Evolutionary conservation across 306 rosid species (phyloP).

Genomic region (Inga laurina): DNA sequence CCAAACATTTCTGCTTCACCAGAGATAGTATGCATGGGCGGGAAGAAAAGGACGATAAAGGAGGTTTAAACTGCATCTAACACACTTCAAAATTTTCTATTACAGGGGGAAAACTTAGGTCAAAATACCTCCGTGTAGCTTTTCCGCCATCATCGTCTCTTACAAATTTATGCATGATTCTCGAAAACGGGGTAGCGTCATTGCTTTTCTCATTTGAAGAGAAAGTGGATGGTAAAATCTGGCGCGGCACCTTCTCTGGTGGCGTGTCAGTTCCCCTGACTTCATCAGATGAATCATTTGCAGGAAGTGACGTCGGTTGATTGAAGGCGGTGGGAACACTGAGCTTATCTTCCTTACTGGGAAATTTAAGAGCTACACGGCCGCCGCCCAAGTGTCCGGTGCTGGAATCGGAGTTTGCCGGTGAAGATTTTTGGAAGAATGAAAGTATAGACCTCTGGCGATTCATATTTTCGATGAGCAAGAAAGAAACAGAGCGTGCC

Average conservation of each 20-base stretch:
- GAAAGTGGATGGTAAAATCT: conserved; percentile 48
- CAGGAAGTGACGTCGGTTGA: conserved; percentile 19
- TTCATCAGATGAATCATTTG: conserved; percentile 39
- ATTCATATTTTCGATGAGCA: conserved; percentile 50
- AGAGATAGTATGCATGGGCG: not conserved
- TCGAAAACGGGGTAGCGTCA: conserved; percentile 62
- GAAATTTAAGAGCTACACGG: conserved; percentile 30
- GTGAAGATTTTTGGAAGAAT: conserved; percentile 63
- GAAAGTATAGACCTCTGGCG: conserved; percentile 85
- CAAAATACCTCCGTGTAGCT: conserved; percentile 48
- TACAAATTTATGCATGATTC: conserved; percentile 82
- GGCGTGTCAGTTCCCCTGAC: conserved; percentile 91
- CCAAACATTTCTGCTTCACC: not conserved
- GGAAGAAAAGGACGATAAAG: no score
- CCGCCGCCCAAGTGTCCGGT: not conserved
- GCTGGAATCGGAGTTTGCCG: conserved; percentile 42
- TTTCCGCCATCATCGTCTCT: conserved; percentile 49
- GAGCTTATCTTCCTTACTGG: conserved; percentile 25
- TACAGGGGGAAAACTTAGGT: not conserved
- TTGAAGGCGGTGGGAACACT: conserved; percentile 15
- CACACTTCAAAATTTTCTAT: not conserved
- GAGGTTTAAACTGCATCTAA: not conserved
- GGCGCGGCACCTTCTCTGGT: conserved; percentile 92
- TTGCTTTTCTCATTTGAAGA: conserved; percentile 28
- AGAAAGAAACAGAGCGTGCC: not conserved